phyloP scores from a whole-genome alignment of 441 rosid species.

The Hura crepitans region DNA sequence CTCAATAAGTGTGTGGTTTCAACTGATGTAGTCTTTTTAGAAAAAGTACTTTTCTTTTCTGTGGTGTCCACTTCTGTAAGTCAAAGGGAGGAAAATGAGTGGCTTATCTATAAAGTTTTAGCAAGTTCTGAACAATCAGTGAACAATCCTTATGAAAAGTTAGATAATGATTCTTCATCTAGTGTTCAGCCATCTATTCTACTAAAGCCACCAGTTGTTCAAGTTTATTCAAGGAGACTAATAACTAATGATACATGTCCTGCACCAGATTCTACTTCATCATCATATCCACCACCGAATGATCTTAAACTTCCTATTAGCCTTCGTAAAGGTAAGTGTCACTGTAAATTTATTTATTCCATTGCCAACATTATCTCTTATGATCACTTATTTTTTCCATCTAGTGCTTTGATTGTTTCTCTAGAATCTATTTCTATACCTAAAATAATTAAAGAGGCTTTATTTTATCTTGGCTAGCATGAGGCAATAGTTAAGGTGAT shows the following conservation, averaged over 20 bases:
- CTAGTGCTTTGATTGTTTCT: not conserved
- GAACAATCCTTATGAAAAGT: too few relatives aligned
- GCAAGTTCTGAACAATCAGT: not conserved
- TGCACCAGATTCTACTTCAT: not conserved
- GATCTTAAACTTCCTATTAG: not conserved
- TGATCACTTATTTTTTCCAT: not conserved
- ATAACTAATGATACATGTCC: not conserved
- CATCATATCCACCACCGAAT: not conserved
- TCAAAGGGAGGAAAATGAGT: not conserved
- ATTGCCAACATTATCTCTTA: not conserved
- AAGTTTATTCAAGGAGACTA: not conserved
- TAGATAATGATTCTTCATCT: too few relatives aligned
- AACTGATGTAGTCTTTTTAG: not conserved
- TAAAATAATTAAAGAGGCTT: not conserved
- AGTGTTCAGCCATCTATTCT: not conserved
- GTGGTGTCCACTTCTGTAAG: not conserved
- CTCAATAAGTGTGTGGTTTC: not conserved
- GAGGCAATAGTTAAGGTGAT: too few relatives aligned
- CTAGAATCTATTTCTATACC: not conserved
- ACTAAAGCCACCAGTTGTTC: not conserved
- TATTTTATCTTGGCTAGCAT: not conserved
- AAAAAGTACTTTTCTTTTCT: not conserved
- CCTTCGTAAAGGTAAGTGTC: not conserved
- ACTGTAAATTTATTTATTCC: not conserved
- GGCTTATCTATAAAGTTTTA: not conserved